phyloP scores from a whole-genome alignment of 495 filamentous ascomycete species.

The Penicillium mononematosum region DNA sequence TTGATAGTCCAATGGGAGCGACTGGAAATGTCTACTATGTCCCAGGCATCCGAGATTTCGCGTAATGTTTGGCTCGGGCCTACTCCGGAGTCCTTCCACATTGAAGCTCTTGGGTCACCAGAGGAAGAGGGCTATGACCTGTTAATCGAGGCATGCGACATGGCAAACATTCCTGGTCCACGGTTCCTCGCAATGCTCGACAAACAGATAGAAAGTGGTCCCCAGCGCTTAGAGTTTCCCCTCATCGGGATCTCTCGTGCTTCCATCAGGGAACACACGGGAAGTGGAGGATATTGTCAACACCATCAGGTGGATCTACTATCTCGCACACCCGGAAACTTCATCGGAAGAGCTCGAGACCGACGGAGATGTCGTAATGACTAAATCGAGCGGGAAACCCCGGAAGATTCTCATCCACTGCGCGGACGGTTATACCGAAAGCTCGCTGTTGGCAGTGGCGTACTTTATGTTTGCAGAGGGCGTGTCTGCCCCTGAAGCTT shows the following conservation, averaged over 20 bases:
- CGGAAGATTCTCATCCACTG: slow-evolving; percentile 86
- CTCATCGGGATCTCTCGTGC: slow-evolving; percentile 84
- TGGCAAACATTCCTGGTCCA: slow-evolving; percentile 63
- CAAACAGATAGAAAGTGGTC: slow-evolving; percentile 53
- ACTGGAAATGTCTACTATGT: slow-evolving; percentile 91
- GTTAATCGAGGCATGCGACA: slow-evolving; percentile 81
- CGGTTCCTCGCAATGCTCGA: slow-evolving; percentile 57
- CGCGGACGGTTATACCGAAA: slow-evolving; percentile 94
- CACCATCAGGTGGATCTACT: slow-evolving; percentile 85
- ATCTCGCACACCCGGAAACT: slow-evolving; percentile 61
- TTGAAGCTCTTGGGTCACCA: slow-evolving; percentile 22
- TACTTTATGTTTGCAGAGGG: slow-evolving; percentile 91
- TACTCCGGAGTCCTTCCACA: slow-evolving; percentile 65
- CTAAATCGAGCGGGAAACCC: slow-evolving; percentile 33
- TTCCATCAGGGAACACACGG: slow-evolving; percentile 72
- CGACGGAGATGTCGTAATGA: slow-evolving; percentile 59
- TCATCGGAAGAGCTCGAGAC: slow-evolving; percentile 46
- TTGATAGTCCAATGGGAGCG: slow-evolving; percentile 74
- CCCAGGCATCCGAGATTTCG: slow-evolving; percentile 80
- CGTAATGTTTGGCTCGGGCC: slow-evolving; percentile 89
- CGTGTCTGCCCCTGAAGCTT: slow-evolving; percentile 75
- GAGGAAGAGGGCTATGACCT: slow-evolving; percentile 58
- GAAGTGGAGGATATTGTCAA: slow-evolving; percentile 82
- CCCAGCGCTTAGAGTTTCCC: slow-evolving; percentile 81
- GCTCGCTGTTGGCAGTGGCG: slow-evolving; percentile 78